These are phyloP conservation scores for Fraxinus anomala DNA, from an alignment of 257 asterid species.

Conservation along the genomic window DNA sequence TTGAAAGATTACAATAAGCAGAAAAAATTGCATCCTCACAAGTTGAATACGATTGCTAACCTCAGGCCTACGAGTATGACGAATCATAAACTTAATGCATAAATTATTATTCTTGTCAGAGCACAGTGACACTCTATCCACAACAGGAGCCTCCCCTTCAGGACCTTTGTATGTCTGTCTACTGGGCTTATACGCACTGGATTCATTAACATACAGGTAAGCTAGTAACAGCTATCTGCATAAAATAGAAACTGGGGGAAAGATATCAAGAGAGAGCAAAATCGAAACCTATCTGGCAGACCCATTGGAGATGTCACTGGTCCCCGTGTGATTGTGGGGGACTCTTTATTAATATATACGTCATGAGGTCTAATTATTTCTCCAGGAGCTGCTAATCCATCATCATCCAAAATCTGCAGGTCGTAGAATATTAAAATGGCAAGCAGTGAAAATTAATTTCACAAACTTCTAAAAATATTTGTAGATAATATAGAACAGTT, in stretches of 20 bases:
- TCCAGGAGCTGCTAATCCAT: conserved; percentile 98
- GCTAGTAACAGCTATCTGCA: conserved; percentile 2
- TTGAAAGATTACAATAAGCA: conserved; percentile 10
- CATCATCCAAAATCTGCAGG: conserved; percentile 80
- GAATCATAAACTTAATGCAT: conserved; percentile 76
- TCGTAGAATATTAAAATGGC: conserved; percentile 23
- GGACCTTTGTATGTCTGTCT: conserved; percentile 64
- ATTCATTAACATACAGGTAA: conserved; percentile 29
- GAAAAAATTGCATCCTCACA: conserved; percentile 14
- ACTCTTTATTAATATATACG: conserved; percentile 67
- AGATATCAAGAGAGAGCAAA: conserved; percentile 21
- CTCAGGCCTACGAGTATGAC: conserved; percentile 99
- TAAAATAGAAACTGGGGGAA: conserved; percentile 12
- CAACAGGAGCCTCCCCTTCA: conserved; percentile 77
- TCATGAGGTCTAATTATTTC: conserved; percentile 69
- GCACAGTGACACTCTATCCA: conserved; percentile 82
- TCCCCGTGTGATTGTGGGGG: conserved; percentile 58
- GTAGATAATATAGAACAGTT: not conserved
- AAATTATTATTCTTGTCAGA: conserved; percentile 66
- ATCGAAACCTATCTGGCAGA: conserved; percentile 58
- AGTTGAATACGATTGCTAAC: conserved; percentile 35
- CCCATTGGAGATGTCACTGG: conserved; percentile 26
- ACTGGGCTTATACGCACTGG: conserved; percentile 60
- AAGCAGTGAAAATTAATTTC: conserved; percentile 12
- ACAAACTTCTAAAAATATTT: conserved; percentile 4